phyloP scores from a whole-genome alignment of 306 rosid species.

The Astragalus glycyphyllos region DNA sequence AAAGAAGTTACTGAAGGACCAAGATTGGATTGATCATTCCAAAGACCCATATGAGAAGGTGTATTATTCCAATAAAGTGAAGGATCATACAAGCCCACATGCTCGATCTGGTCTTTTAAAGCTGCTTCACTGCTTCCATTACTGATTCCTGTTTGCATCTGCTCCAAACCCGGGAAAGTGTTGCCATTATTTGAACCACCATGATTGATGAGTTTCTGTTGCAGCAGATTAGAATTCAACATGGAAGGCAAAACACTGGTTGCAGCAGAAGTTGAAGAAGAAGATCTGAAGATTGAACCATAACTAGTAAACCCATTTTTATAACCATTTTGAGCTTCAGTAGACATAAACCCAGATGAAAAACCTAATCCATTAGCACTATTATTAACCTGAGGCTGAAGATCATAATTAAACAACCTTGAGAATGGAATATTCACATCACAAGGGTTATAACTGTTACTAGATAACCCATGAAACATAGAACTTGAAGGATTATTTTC shows the following conservation, averaged over 20 bases:
- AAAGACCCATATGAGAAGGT: slow-evolving; percentile 50
- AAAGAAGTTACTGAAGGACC: slow-evolving; percentile 81
- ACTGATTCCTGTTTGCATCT: background rate
- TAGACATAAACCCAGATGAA: slow-evolving; percentile 49
- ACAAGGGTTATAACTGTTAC: slow-evolving; percentile 42
- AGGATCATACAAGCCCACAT: slow-evolving; percentile 66
- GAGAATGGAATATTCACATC: slow-evolving; percentile 56
- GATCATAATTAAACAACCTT: slow-evolving; percentile 51
- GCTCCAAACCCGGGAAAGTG: slow-evolving; percentile 49
- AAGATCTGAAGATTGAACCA: slow-evolving; percentile 51
- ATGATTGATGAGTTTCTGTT: slow-evolving; percentile 52
- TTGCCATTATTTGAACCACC: slow-evolving; percentile 50
- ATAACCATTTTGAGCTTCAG: slow-evolving; percentile 35
- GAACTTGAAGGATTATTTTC: slow-evolving; percentile 46
- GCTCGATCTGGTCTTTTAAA: slow-evolving; percentile 62
- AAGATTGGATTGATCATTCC: slow-evolving; percentile 72
- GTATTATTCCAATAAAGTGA: slow-evolving; percentile 73
- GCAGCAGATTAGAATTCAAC: slow-evolving; percentile 52
- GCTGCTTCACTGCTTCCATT: slow-evolving; percentile 1
- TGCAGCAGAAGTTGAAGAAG: slow-evolving; percentile 43
- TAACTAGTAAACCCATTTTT: slow-evolving; percentile 52
- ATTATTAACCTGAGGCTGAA: slow-evolving; percentile 50
- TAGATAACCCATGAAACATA: slow-evolving; percentile 61
- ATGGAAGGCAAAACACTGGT: slow-evolving; percentile 55
- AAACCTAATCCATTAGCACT: slow-evolving; percentile 61